phyloP scores from a whole-genome alignment of 768 basidiomycete genomes.

The Tricholoma matsutake region DNA sequence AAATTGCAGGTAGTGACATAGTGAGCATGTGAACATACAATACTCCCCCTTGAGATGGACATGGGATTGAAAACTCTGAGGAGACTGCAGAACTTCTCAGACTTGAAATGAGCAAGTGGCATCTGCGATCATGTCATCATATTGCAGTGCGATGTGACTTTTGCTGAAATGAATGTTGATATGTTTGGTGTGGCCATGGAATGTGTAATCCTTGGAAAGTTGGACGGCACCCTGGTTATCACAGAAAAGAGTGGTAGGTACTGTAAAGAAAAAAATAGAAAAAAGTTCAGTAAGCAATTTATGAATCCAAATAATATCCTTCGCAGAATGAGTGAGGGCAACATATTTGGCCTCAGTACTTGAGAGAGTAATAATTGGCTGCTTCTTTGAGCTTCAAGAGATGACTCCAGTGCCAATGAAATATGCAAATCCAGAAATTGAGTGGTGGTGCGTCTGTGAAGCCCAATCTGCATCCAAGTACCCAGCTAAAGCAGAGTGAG shows the following conservation, averaged over 20 bases:
- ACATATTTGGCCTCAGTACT: constrained; percentile 18
- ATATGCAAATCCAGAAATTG: constrained; percentile 4
- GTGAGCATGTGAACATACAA: no score
- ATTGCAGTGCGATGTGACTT: no score
- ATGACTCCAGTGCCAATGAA: background rate
- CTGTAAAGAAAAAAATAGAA: constrained; percentile 5
- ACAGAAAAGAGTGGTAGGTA: background rate
- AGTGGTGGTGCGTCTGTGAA: constrained; percentile 2
- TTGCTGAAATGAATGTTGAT: background rate
- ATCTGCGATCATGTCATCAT: background rate
- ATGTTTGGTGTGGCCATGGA: background rate
- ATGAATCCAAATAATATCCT: constrained; percentile 29
- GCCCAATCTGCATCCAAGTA: no score
- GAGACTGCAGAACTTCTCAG: no score
- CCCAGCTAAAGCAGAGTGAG: constrained; percentile 1
- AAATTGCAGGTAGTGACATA: no score
- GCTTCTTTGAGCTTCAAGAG: no score
- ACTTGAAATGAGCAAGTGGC: no score
- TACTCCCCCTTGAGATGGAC: no score
- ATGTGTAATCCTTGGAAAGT: background rate
- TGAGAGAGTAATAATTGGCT: constrained; percentile 15
- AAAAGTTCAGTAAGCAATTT: constrained; percentile 16
- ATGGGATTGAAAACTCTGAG: no score
- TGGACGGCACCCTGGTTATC: no score
- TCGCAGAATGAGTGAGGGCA: constrained; percentile 13